Percentiles rank a stretch among this genome's conserved stretches.
Conservation (phyloP, 768 basidiomycete genomes). For the Holtermanniella nyarrowii region DNA sequence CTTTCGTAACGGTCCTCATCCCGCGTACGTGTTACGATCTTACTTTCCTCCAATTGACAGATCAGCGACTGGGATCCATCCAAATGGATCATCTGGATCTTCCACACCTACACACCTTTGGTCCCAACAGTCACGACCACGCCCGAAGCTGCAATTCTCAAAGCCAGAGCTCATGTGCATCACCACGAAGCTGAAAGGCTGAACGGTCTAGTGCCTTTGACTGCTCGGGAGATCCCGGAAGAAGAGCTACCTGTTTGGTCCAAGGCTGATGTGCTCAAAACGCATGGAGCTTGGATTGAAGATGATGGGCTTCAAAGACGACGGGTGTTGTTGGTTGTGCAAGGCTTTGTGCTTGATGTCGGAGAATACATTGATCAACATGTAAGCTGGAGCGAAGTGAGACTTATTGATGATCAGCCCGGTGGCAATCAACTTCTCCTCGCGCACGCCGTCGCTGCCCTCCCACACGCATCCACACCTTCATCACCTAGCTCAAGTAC, state of each 20-base stretch:
- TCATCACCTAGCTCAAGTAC: background rate
- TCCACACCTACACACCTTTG: slow-evolving; percentile 43
- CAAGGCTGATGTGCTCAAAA: slow-evolving; percentile 16
- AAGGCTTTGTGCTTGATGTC: slow-evolving; percentile 55
- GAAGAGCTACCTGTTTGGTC: slow-evolving; percentile 30
- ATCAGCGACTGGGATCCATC: slow-evolving; percentile 66
- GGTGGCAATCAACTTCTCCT: slow-evolving; percentile 53
- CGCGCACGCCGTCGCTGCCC: slow-evolving; percentile 44
- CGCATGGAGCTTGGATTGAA: slow-evolving; percentile 23
- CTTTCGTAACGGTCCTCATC: slow-evolving; percentile 52
- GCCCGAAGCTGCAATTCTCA: slow-evolving; percentile 25
- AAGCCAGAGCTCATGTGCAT: slow-evolving; percentile 31
- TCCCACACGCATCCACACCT: slow-evolving; percentile 5
- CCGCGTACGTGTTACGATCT: slow-evolving; percentile 14
- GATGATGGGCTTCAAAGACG: slow-evolving; percentile 10
- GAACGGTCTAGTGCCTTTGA: slow-evolving; percentile 11
- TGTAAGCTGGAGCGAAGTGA: slow-evolving; percentile 44
- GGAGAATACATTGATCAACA: slow-evolving; percentile 57
- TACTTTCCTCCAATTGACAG: slow-evolving; percentile 42
- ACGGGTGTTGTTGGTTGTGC: slow-evolving; percentile 47
- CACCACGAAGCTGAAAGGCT: slow-evolving; percentile 31
- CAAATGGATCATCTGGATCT: slow-evolving; percentile 59
- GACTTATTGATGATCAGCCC: slow-evolving; percentile 45
- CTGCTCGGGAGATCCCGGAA: slow-evolving; percentile 10
- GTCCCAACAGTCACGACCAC: slow-evolving; percentile 33